Percentiles rank a stretch among this genome's conserved stretches.
Conservation (phyloP, 2,329 filamentous ascomycete species). For the Exophiala sideris region DNA sequence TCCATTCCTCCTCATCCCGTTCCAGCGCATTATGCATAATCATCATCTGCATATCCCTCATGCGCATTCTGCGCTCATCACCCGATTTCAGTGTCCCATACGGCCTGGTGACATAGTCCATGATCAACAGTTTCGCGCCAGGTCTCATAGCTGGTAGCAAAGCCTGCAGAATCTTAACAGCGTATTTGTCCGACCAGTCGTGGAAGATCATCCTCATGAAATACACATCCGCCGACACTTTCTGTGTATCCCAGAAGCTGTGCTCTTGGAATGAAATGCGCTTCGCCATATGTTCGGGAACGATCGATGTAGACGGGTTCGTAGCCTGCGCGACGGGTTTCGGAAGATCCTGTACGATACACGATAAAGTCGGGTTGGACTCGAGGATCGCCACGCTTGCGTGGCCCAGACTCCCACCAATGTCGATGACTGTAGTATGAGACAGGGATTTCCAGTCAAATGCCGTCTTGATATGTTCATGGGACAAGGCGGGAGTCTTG, state of each 20-base stretch:
- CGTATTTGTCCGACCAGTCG: conserved; percentile 29
- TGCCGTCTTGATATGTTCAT: conserved; percentile 11
- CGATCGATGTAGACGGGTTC: conserved; percentile 15
- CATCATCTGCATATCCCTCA: conserved; percentile 49
- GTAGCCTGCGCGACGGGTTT: conserved; percentile 15
- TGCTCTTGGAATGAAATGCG: conserved; percentile 27
- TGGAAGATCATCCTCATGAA: conserved; percentile 29
- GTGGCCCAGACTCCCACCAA: conserved; percentile 26
- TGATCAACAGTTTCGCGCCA: conserved; percentile 19
- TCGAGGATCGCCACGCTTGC: conserved; percentile 17
- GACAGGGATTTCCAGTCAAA: conserved; percentile 36
- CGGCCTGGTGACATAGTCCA: conserved; percentile 20
- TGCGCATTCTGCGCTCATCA: conserved; percentile 18
- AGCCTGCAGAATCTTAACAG: conserved; percentile 23
- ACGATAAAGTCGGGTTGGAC: conserved; percentile 5
- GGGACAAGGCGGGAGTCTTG: conserved; percentile 15
- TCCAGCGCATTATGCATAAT: conserved; percentile 50
- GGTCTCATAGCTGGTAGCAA: conserved; percentile 26
- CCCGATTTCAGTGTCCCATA: conserved; percentile 8
- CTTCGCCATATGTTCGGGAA: conserved; percentile 6
- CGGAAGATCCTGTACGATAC: conserved; percentile 27
- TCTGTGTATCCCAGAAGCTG: conserved; percentile 29
- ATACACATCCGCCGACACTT: conserved; percentile 28
- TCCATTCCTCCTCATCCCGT: conserved; percentile 30
- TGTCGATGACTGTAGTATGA: conserved; percentile 52